A percentile compares a stretch with the other conserved stretches of the same genome.
Conservation (phyloP, 1,284 basidiomycete genomes). For the Leucoagaricus sp. region DNA sequence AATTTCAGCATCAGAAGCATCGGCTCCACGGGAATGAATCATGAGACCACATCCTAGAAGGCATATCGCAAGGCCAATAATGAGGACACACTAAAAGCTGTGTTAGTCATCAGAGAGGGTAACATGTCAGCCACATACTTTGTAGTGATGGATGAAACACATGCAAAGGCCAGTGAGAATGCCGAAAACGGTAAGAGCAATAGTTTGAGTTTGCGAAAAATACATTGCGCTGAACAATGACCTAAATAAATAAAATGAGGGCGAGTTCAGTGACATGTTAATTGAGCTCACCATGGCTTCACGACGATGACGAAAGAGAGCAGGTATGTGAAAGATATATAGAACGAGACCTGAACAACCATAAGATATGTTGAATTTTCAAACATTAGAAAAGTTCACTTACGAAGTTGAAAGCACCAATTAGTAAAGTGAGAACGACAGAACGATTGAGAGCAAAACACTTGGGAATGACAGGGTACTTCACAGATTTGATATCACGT, state of each 20-base stretch:
- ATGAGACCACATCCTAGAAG: conserved; percentile 71
- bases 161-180: conserved; percentile 61
- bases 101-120: background rate
- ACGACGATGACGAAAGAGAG: conserved; percentile 64
- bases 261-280: background rate
- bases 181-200: conserved; percentile 67
- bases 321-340: conserved; percentile 60
- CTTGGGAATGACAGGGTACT: conserved; percentile 52
- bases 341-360: conserved; percentile 55
- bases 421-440: conserved; percentile 60
- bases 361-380: background rate
- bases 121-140: conserved; percentile 27
- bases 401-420: conserved; percentile 75
- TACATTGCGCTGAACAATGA: conserved; percentile 52
- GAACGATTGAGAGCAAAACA: conserved; percentile 60
- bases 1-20: conserved; percentile 59
- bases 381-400: conserved; percentile 23
- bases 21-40: conserved; percentile 70
- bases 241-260: conserved; percentile 31
- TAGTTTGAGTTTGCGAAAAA: conserved; percentile 56
- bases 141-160: conserved; percentile 57
- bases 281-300: conserved; percentile 58
- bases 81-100: conserved; percentile 51
- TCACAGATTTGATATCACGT: conserved; percentile 53
- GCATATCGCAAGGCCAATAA: conserved; percentile 68